Conservation (phyloP, 164 flowering plant species). For the Vitis rupestris region DNA sequence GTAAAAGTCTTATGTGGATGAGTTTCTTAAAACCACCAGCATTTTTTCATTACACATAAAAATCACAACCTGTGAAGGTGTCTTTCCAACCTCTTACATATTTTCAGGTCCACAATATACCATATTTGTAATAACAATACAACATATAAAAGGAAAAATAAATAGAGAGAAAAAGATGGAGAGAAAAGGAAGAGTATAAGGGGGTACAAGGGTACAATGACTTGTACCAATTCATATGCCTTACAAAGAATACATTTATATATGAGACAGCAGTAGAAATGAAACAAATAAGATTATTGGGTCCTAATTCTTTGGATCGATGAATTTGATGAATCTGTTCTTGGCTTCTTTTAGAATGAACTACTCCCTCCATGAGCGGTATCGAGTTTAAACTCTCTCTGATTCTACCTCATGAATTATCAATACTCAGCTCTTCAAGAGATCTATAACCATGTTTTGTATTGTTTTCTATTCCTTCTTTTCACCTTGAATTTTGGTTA, state of each 20-base stretch:
- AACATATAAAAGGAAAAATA: too few species aligned
- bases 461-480: conserved; percentile 19
- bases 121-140: too few species aligned
- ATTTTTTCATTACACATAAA: too few species aligned
- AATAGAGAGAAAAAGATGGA: too few species aligned
- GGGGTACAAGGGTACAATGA: too few species aligned
- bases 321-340: conserved; percentile 2
- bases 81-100: too few species aligned
- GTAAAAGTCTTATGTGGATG: too few species aligned
- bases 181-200: too few species aligned
- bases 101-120: too few species aligned
- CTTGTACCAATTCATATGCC: not conserved
- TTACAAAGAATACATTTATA: conserved; percentile 23
- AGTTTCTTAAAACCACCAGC: too few species aligned
- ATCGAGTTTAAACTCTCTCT: conserved; percentile 5
- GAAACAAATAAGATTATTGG: conserved; percentile 19
- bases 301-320: conserved; percentile 5
- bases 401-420: conserved; percentile 3
- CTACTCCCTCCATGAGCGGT: conserved; percentile 5
- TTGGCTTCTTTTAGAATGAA: conserved; percentile 13
- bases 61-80: too few species aligned
- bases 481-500: conserved; percentile 21
- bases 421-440: conserved; percentile 1
- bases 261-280: not conserved
- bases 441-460: not conserved